Evolutionary conservation across 352 stramenopile species (phyloP).

Genomic region (Pythium aquatile): DNA sequence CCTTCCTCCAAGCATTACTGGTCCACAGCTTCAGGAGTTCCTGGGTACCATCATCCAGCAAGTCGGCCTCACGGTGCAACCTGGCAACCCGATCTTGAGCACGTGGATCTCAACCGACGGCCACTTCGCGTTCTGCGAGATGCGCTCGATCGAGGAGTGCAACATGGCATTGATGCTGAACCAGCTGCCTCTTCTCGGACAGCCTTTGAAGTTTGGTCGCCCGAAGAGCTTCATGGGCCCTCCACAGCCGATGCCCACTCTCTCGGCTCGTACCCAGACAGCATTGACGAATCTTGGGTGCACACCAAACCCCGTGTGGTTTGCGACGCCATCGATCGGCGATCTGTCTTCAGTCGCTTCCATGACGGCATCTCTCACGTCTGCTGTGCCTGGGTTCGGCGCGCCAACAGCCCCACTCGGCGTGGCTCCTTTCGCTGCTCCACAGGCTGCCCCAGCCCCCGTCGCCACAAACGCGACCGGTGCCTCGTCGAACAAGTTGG

Average conservation of each 20-base stretch:
- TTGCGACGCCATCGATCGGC: slow-evolving; percentile 34
- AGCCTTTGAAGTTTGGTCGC: slow-evolving; percentile 85
- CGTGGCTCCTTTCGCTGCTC: slow-evolving; percentile 1
- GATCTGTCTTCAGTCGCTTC: slow-evolving; percentile 20
- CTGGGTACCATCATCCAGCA: slow-evolving; percentile 87
- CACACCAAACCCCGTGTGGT: slow-evolving; percentile 78
- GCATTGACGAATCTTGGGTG: slow-evolving; percentile 80
- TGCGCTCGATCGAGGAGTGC: slow-evolving; percentile 84
- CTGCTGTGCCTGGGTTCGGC: not conserved
- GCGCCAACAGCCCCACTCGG: not conserved
- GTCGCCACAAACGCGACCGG: not conserved
- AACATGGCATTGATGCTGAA: slow-evolving; percentile 85
- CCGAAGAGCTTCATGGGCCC: slow-evolving; percentile 82
- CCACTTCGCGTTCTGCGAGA: slow-evolving; percentile 88
- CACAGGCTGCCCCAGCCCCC: slow-evolving; percentile 4
- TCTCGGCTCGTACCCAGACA: slow-evolving; percentile 71
- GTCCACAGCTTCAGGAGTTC: slow-evolving; percentile 83
- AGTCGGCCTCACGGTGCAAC: slow-evolving; percentile 71
- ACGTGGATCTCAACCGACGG: slow-evolving; percentile 87
- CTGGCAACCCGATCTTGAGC: slow-evolving; percentile 80
- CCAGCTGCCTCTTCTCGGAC: slow-evolving; percentile 70
- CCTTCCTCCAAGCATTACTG: slow-evolving; percentile 78
- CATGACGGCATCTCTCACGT: slow-evolving; percentile 13
- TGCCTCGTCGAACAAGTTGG: slow-evolving; percentile 39
- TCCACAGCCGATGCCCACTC: slow-evolving; percentile 66